Evolutionary conservation across 2,329 filamentous ascomycete species (phyloP).

Genomic region (Xylariaceae sp.): DNA sequence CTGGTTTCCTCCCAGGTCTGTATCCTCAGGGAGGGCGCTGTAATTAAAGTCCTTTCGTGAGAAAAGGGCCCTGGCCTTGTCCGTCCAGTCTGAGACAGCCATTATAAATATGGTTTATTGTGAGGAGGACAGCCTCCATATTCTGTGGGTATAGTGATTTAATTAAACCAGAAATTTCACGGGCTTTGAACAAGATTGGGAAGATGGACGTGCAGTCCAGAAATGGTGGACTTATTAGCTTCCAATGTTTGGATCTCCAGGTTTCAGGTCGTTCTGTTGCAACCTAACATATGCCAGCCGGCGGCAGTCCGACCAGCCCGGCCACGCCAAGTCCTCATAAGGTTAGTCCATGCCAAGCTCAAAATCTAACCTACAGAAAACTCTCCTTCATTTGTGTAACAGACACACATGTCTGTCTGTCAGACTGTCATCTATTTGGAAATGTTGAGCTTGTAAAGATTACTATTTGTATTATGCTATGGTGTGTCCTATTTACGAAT

Average conservation of each 20-base stretch:
- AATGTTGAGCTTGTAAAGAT: too few species aligned
- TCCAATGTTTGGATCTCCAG: too few species aligned
- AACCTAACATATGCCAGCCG: constrained; percentile 12
- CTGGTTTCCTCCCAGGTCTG: constrained; percentile 12
- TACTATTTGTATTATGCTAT: too few species aligned
- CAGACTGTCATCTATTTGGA: too few species aligned
- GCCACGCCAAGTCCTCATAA: too few species aligned
- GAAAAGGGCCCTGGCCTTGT: constrained; percentile 15
- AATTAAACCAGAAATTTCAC: not conserved
- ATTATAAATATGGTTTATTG: constrained; percentile 13
- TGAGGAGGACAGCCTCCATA: constrained; percentile 3
- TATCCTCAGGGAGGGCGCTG: constrained; percentile 21
- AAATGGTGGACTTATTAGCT: too few species aligned
- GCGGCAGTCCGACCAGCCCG: constrained; percentile 2
- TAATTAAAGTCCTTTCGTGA: constrained; percentile 18
- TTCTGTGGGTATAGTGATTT: not conserved
- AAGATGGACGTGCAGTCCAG: not conserved
- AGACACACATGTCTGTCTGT: too few species aligned
- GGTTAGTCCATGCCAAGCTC: too few species aligned
- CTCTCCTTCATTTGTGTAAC: too few species aligned
- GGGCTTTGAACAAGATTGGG: not conserved
- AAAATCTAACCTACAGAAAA: too few species aligned
- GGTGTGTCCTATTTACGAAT: too few species aligned
- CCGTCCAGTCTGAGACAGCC: constrained; percentile 22
- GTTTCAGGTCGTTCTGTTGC: too few species aligned